Conservation (phyloP, 2,329 filamentous ascomycete genomes). For the Hirsutella rhossiliensis region DNA sequence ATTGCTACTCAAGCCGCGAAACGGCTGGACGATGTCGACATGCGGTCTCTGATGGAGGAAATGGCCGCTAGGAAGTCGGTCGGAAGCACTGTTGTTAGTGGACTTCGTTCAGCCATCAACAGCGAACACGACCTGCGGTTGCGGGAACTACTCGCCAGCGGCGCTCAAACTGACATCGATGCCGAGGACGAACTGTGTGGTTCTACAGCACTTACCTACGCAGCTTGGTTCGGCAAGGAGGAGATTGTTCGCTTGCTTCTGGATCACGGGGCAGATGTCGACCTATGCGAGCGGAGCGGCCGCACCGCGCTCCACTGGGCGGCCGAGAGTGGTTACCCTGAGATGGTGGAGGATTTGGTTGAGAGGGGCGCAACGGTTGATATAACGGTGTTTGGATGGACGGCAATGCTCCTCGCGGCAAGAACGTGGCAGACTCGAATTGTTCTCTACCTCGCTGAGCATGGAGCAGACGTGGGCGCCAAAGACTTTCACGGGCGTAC, state of each 20-base stretch:
- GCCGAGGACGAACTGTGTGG: constrained; percentile 3
- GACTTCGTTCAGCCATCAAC: constrained; percentile 7
- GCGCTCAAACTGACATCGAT: constrained; percentile 4
- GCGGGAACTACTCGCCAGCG: constrained; percentile 1
- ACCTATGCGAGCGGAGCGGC: constrained; percentile 4
- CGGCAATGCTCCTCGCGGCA: constrained; percentile 5
- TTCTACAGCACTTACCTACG: constrained; percentile 5
- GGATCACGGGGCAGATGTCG: constrained; percentile 4
- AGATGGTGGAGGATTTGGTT: constrained; percentile 2
- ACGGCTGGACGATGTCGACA: constrained; percentile 2
- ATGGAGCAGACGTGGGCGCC: constrained; percentile 3
- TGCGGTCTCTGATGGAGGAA: constrained; percentile 4
- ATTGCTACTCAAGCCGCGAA: not conserved
- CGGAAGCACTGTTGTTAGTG: constrained; percentile 6
- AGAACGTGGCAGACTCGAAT: not conserved
- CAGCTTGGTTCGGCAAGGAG: constrained; percentile 3
- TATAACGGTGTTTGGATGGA: constrained; percentile 3
- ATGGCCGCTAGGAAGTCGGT: constrained; percentile 7
- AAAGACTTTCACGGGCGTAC: constrained; percentile 5
- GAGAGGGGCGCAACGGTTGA: constrained; percentile 3
- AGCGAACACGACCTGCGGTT: constrained; percentile 5
- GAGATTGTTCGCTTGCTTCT: constrained; percentile 3
- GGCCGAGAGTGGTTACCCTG: not conserved
- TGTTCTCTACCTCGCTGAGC: constrained; percentile 2
- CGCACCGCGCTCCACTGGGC: constrained; percentile 5